phyloP scores from a whole-genome alignment of 805 yeast species.

The Jamesozyma rosinii region DNA sequence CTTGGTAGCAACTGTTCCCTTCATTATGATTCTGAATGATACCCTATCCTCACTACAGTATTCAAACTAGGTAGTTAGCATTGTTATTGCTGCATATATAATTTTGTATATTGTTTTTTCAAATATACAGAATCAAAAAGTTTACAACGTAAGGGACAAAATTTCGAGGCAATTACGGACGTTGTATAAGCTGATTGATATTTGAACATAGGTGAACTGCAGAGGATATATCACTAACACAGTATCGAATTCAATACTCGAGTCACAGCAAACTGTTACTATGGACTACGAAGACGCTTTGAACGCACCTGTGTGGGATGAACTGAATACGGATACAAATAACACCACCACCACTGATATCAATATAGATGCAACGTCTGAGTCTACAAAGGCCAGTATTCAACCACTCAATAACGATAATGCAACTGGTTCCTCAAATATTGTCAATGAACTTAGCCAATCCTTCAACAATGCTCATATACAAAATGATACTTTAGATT shows the following conservation, averaged over 20 bases:
- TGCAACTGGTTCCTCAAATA: background rate
- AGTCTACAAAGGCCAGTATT: too few species aligned
- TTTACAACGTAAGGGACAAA: background rate
- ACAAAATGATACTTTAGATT: background rate
- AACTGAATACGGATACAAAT: constrained; percentile 7
- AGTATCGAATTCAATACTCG: too few species aligned
- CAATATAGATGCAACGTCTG: background rate
- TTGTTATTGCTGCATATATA: too few species aligned
- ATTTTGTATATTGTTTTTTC: too few species aligned
- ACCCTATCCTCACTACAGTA: too few species aligned
- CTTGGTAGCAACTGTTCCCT: background rate
- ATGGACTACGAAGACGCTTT: constrained; percentile 27
- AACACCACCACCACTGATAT: background rate
- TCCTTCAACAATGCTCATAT: constrained; percentile 12
- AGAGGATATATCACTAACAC: too few species aligned
- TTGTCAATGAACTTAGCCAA: constrained; percentile 10
- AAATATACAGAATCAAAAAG: background rate
- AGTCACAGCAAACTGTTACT: background rate
- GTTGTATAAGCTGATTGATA: too few species aligned
- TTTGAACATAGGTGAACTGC: too few species aligned
- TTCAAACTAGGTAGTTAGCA: too few species aligned
- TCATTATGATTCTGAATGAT: background rate
- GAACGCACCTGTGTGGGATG: constrained; percentile 31
- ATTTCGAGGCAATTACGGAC: too few species aligned
- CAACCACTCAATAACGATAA: too few species aligned